Conservation (phyloP, 192 early-diverging fungal genomes). For the Rhizophlyctis rosea region DNA sequence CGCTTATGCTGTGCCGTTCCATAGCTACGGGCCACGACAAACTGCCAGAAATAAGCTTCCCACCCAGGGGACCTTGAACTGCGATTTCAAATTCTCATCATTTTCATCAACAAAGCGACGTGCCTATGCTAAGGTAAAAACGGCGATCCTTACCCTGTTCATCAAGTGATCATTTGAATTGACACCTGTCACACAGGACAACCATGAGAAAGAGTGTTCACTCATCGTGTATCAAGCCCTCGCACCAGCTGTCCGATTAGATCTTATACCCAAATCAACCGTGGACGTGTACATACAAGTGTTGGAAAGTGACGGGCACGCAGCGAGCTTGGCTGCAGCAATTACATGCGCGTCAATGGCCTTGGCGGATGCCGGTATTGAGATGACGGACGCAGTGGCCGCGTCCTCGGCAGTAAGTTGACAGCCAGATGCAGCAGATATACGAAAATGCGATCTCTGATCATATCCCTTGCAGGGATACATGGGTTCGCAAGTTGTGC, state of each 20-base stretch:
- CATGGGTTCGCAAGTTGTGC: conserved; percentile 16
- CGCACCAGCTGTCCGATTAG: conserved; percentile 67
- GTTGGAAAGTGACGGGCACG: conserved; percentile 66
- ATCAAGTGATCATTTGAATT: conserved; percentile 2
- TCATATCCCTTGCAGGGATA: conserved; percentile 33
- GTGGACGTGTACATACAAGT: conserved; percentile 70
- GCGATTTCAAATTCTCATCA: conserved; percentile 75
- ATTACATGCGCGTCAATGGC: conserved; percentile 56
- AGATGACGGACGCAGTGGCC: conserved; percentile 79
- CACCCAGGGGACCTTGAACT: conserved; percentile 57
- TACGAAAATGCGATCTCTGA: background rate
- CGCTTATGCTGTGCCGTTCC: too few relatives aligned
- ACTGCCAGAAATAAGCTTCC: conserved; percentile 49
- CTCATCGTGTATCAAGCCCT: conserved; percentile 62
- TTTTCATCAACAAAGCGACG: conserved; percentile 62
- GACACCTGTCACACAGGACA: conserved; percentile 4
- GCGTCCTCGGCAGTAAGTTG: conserved; percentile 63
- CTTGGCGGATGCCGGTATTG: conserved; percentile 80
- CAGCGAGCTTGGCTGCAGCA: conserved; percentile 61
- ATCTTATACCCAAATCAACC: conserved; percentile 68
- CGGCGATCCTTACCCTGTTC: background rate
- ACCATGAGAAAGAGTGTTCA: conserved; percentile 61
- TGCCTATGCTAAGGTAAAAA: conserved; percentile 41
- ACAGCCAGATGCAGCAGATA: background rate
- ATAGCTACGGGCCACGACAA: conserved; percentile 71